Base-by-base conservation (phyloP, 1,284 basidiomycete genomes). In the Pseudozyma sp. region DNA sequence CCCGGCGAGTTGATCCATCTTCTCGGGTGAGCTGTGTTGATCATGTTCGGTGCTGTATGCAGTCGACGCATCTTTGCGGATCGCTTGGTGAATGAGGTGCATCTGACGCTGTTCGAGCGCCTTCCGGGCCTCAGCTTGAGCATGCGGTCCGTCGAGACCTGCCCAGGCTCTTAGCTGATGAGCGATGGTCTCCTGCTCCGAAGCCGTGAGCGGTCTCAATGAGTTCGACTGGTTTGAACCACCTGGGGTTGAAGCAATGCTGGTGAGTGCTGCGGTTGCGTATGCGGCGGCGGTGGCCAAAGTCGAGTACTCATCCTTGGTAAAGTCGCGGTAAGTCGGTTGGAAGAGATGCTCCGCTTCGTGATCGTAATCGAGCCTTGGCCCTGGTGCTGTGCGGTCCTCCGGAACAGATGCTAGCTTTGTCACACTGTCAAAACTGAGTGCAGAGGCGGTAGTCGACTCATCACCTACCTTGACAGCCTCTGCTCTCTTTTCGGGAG, bases 281-380 rank as follows among this genome's bases (percentile, higher is more conserved):
- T 77, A 74, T 4, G 80, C 80, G 11, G 80, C 80, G 24, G 79
- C 78, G 6, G 78, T 79, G 29, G 80, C 80, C 5, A 81, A 59
- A 9, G 78, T 72, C 30, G 76, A 76, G 34, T 75, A 80, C 30
- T 76, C 76, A 43, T 78, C 69, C 24, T 51, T 43, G 10, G 75
- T 73, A 44, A 79, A 77, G 40, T 69, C 65, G 43, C 68, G 75
- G 31, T 69, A 79, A 10, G 67, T 74, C 4, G 77, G 77, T 37
- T 79, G 77, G 39, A 79, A 79, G 56, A 70, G 59, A 8, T 67
- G 53, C 39, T 57, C 29, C 2, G 43, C 60, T 49, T 76, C 73
- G 8, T 49, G 55, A 30, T 71, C 67, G 24, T 24, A 24, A 3
- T 52, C 60, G 7, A 58, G 60, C 13, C 4, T 43, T 4, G 9